A percentile compares a stretch with the other conserved stretches of the same genome.
Evolutionary conservation across 805 yeast genomes (phyloP).

Genomic region (Spathaspora arborariae): DNA sequence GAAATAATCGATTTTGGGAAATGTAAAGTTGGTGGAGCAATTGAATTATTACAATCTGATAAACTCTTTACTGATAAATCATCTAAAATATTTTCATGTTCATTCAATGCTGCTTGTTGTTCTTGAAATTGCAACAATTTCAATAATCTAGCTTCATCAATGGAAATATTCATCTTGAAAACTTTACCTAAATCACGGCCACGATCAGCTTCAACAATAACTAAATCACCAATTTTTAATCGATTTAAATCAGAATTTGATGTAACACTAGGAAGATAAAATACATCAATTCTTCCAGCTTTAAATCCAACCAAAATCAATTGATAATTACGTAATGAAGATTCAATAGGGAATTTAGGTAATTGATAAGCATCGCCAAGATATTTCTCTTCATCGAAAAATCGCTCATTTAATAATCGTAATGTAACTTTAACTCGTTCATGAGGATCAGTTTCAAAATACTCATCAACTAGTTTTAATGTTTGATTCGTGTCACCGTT

Average conservation of each 20-base stretch:
- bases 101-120: conserved; percentile 59
- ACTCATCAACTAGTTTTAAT: conserved; percentile 23
- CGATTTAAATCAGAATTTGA: conserved; percentile 13
- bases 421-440: conserved; percentile 35
- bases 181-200: conserved; percentile 75
- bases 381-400: conserved; percentile 26
- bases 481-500: conserved; percentile 8
- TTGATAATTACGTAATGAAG: conserved; percentile 30
- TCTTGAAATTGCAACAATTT: conserved; percentile 66
- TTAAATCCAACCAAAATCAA: conserved; percentile 72
- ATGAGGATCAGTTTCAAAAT: conserved; percentile 37
- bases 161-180: conserved; percentile 51
- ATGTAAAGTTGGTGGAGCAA: conserved; percentile 47
- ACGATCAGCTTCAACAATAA: conserved; percentile 80
- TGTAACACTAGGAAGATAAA: conserved; percentile 45
- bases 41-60: conserved; percentile 9
- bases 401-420: conserved; percentile 23
- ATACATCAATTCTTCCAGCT: conserved; percentile 75
- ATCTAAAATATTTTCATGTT: conserved; percentile 11
- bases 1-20: conserved; percentile 67
- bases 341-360: conserved; percentile 35
- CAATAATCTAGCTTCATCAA: conserved; percentile 65
- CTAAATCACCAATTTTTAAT: conserved; percentile 58
- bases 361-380: conserved; percentile 29
- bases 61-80: conserved; percentile 24